Evolutionary conservation across 768 basidiomycete species (phyloP).

Genomic region (Chalciporus pseudorubinellus): DNA sequence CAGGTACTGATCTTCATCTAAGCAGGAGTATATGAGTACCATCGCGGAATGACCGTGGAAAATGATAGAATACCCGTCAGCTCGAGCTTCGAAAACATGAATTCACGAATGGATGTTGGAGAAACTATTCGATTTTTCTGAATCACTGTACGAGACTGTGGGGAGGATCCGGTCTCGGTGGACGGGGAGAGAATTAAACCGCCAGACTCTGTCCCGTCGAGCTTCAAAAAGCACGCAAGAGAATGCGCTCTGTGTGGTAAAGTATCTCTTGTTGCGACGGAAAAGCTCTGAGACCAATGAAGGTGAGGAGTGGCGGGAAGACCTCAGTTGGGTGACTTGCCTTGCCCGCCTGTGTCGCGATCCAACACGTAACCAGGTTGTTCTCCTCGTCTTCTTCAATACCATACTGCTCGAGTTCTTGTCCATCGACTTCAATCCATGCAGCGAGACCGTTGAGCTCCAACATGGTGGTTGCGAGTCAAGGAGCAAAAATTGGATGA

Average conservation of each 20-base stretch:
- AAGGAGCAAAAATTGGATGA: neutral
- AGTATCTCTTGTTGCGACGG: conserved; percentile 22
- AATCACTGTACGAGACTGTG: conserved; percentile 3
- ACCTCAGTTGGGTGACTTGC: conserved; percentile 6
- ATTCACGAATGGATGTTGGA: conserved; percentile 17
- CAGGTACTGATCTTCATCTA: conserved; percentile 29
- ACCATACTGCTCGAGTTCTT: conserved; percentile 25
- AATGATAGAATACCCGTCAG: conserved; percentile 25
- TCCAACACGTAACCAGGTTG: conserved; percentile 29
- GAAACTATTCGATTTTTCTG: conserved; percentile 7
- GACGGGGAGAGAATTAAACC: conserved; percentile 10
- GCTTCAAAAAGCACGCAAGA: neutral
- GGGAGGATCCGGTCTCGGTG: too few species aligned
- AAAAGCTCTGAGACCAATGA: conserved; percentile 20
- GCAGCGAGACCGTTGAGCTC: conserved; percentile 20
- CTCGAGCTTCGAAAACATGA: conserved; percentile 28
- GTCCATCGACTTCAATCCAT: conserved; percentile 30
- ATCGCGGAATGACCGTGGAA: too few species aligned
- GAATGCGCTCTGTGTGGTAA: conserved; percentile 2
- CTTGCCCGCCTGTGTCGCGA: conserved; percentile 26
- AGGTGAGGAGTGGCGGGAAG: neutral
- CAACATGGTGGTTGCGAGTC: conserved; percentile 17
- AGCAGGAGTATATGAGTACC: conserved; percentile 5
- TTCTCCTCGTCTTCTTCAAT: conserved; percentile 16
- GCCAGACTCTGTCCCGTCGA: conserved; percentile 18